Evolutionary conservation across 176 grass and related monocot species (phyloP), one percentile per base, ranked within the genome.

Genomic region (Urochloa ruziziensis): DNA sequence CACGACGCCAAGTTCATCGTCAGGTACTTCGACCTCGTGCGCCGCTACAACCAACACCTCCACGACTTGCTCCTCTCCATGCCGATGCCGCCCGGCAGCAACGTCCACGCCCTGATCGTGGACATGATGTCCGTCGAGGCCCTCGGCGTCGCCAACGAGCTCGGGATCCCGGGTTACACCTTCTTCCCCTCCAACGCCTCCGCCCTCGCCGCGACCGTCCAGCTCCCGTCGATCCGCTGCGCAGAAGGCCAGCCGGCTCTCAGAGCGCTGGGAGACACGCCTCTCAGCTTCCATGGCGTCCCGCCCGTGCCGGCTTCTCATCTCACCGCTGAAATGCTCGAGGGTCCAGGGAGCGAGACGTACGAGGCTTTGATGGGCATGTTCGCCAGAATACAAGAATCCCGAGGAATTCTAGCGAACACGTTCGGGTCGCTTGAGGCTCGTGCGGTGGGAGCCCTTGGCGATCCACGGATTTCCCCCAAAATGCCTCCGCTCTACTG

Each of bases 291-390:
- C 56, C 62, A 59, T 2, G 91, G 94, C 15, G 57, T 91, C 67
- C 80, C 76, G 0, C 64, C 81, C 1, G 17, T 96, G 10, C 88
- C 82, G 18, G 85, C 80, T 2, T 90, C 86, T 0, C 74, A 96
- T 23, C 36, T 83, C 23, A 10, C 0, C 4, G 2, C 0, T 0
- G 7, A 6, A 3, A 16, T 79, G 30, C 75, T 76, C 5, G 27
- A 62, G 24, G 30, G 44, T 11, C 81, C 75, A 24, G 86, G 67
- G 23, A 76, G 57, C 1, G 37, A 78, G 53, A n/a, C 43, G 0
- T 73, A 56, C 36, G 14, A 23, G 27, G 23, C 43, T 0, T 23
- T 62, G 42, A 5, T 48, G 33, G 47, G 23, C 74, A 11, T 58
- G 16, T 0, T 7, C 0, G 3, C 32, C 27, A 62, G 24, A 2